Percentiles rank a stretch among this genome's conserved stretches.
These are phyloP conservation scores for Podosphaera leucotricha DNA, from an alignment of 2,329 filamentous ascomycete genomes.

Conservation along the genomic window DNA sequence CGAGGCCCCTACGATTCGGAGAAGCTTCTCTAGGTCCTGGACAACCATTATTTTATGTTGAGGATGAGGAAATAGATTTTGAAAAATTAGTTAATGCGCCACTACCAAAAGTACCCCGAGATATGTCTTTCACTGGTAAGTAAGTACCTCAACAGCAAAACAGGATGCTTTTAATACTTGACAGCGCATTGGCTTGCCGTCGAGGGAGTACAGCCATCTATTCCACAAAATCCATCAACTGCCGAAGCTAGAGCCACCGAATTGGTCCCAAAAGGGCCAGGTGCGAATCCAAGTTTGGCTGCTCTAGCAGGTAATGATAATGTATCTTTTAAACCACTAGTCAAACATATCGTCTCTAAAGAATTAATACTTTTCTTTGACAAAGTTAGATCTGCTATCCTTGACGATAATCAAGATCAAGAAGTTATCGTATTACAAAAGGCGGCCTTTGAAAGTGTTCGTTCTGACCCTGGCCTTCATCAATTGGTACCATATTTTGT, in stretches of 20 bases:
- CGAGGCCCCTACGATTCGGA: conserved; percentile 67
- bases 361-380: conserved; percentile 94
- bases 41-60: conserved; percentile 88
- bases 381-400: conserved; percentile 69
- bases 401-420: conserved; percentile 72
- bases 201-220: conserved; percentile 88
- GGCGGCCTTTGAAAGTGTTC: conserved; percentile 64
- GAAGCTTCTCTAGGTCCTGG: conserved; percentile 85
- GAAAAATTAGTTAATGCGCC: conserved; percentile 97
- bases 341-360: conserved; percentile 90
- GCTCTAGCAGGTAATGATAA: conserved; percentile 68
- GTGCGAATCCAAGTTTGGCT: conserved; percentile 64
- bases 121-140: conserved; percentile 74
- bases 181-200: conserved; percentile 90
- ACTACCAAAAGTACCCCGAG: conserved; percentile 77
- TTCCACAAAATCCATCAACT: conserved; percentile 83
- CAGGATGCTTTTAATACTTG: conserved; percentile 1
- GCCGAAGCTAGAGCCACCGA: conserved; percentile 67
- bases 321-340: conserved; percentile 62
- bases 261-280: conserved; percentile 69
- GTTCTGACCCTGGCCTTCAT: conserved; percentile 77
- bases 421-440: conserved; percentile 47
- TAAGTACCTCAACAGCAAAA: neutral
- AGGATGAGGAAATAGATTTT: conserved; percentile 96
- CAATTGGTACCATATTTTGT: conserved; percentile 93